Evolutionary conservation across 176 grass and related monocot species (phyloP).

Genomic region (Dactylis glomerata): DNA sequence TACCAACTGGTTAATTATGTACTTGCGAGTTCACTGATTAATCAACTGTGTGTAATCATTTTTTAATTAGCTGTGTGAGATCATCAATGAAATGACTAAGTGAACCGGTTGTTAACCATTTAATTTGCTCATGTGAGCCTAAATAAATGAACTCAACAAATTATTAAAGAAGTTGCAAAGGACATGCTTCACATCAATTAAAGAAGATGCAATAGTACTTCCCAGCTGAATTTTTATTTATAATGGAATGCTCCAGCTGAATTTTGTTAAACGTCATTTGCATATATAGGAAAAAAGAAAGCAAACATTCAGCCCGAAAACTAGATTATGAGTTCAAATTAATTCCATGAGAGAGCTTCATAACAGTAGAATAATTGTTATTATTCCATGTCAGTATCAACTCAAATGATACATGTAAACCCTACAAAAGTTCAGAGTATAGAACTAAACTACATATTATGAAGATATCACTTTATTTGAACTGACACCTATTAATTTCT

Average conservation of each 20-base stretch:
- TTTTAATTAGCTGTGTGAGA: neutral
- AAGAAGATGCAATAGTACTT: neutral
- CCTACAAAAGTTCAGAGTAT: neutral
- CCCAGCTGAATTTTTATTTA: neutral
- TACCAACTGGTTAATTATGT: neutral
- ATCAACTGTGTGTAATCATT: neutral
- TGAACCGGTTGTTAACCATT: neutral
- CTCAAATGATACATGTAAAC: neutral
- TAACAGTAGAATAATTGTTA: neutral
- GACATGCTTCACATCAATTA: neutral
- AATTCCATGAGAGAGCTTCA: neutral
- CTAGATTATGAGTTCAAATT: neutral
- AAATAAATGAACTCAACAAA: neutral
- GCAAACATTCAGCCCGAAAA: neutral
- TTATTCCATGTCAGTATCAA: constrained; percentile 35
- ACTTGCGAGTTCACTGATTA: neutral
- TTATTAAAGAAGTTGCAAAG: neutral
- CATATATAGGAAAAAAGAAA: too few species aligned
- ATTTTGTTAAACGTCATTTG: too few species aligned
- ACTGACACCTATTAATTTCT: neutral
- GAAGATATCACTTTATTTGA: neutral
- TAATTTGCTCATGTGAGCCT: neutral
- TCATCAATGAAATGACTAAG: neutral
- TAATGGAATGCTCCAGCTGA: neutral
- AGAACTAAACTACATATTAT: neutral